phyloP scores from a whole-genome alignment of 257 asterid genomes.

The Solanum chilense region DNA sequence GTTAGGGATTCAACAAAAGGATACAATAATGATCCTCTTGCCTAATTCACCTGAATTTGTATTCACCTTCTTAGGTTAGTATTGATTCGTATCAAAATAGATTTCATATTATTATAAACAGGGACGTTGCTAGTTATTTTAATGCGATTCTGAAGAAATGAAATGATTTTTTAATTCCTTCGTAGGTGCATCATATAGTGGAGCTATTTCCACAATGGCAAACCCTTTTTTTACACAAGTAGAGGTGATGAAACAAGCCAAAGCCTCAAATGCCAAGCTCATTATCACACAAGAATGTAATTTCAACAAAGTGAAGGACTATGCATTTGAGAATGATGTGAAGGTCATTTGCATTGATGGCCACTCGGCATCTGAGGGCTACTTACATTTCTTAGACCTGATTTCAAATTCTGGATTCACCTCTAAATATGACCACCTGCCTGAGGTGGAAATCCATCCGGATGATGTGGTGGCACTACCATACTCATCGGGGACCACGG shows the following conservation, averaged over 20 bases:
- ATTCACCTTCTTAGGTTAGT: conserved; percentile 51
- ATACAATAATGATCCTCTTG: conserved; percentile 73
- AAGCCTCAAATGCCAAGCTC: conserved; percentile 51
- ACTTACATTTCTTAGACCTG: conserved; percentile 27
- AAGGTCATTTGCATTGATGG: conserved; percentile 51
- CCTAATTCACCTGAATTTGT: conserved; percentile 75
- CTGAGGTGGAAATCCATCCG: conserved; percentile 36
- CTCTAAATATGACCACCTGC: conserved; percentile 15
- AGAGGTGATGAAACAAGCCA: conserved; percentile 70
- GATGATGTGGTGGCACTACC: conserved; percentile 85
- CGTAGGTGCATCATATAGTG: conserved; percentile 70
- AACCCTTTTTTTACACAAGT: conserved; percentile 65
- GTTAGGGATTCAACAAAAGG: conserved; percentile 52
- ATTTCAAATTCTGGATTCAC: not conserved
- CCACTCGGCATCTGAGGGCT: conserved; percentile 32
- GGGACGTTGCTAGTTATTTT: not conserved
- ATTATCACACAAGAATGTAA: conserved; percentile 45
- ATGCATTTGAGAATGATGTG: conserved; percentile 25
- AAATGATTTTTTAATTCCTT: conserved; percentile 13
- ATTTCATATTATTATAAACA: not conserved
- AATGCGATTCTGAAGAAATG: not conserved
- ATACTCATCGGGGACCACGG: conserved; percentile 94
- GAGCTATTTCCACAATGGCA: conserved; percentile 77
- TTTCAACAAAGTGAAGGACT: conserved; percentile 43
- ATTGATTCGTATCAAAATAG: not conserved